A percentile compares a stretch with the other conserved stretches of the same genome.
Conservation (phyloP, 2,329 filamentous ascomycete genomes). For the Talaromyces islandicus region DNA sequence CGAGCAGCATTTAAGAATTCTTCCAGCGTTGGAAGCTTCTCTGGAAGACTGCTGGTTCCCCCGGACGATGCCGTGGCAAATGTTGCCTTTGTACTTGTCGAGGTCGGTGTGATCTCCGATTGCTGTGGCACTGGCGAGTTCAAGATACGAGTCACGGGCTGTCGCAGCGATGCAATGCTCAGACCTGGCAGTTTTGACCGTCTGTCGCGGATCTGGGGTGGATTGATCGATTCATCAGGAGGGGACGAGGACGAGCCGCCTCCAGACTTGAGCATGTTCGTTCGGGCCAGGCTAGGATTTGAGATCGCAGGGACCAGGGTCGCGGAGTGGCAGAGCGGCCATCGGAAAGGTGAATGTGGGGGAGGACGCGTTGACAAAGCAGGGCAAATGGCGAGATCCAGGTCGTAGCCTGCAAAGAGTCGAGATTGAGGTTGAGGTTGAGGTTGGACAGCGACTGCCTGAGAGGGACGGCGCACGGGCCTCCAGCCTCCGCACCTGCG, state of each 20-base stretch:
- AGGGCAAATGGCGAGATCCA: neutral
- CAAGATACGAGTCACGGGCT: conserved; percentile 37
- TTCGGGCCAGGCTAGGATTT: conserved; percentile 2
- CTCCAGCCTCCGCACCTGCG: neutral
- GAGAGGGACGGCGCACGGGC: neutral
- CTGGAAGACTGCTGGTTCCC: conserved; percentile 25
- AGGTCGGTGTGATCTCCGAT: conserved; percentile 15
- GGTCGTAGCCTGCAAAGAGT: neutral
- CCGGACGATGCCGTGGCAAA: conserved; percentile 20
- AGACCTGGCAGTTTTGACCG: conserved; percentile 36
- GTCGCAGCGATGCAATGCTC: conserved; percentile 43
- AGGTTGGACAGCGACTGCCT: neutral
- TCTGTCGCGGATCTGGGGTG: conserved; percentile 30
- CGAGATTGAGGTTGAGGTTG: neutral
- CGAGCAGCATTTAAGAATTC: conserved; percentile 31
- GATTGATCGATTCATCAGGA: conserved; percentile 30
- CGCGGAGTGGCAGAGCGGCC: conserved; percentile 3
- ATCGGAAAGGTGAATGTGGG: conserved; percentile 2
- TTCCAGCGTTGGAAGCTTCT: conserved; percentile 29
- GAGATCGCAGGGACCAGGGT: conserved; percentile 12
- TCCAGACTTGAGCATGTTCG: conserved; percentile 24
- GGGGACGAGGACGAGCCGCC: conserved; percentile 26
- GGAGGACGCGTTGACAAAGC: neutral
- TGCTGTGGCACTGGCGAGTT: conserved; percentile 32
- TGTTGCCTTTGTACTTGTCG: neutral